A percentile compares a stretch with the other conserved stretches of the same genome.
These are phyloP conservation scores for Rhododendron vialii DNA, from an alignment of 148 eudicot genomes.

Conservation along the genomic window DNA sequence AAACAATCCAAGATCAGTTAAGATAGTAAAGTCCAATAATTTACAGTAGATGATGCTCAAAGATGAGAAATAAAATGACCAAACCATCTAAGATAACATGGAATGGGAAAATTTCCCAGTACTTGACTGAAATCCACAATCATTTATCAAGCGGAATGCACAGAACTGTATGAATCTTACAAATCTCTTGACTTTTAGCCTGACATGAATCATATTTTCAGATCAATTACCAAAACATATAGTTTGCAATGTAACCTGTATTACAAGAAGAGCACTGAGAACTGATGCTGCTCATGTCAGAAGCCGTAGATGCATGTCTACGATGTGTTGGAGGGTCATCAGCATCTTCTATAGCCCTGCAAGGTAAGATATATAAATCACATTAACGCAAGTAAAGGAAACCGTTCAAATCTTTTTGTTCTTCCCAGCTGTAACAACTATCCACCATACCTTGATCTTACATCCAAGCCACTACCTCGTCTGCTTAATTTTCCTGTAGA, in stretches of 20 bases:
- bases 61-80: not conserved
- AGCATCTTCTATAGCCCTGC: constrained; percentile 53
- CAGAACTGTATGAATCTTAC: not conserved
- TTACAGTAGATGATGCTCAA: not conserved
- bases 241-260: constrained; percentile 37
- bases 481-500: constrained; percentile 48
- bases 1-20: constrained; percentile 11
- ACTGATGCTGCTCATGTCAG: constrained; percentile 55
- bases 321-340: constrained; percentile 50
- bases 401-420: not conserved
- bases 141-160: not conserved
- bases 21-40: not conserved
- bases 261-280: constrained; percentile 45
- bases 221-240: not conserved
- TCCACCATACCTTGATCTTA: constrained; percentile 49
- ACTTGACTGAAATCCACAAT: not conserved
- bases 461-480: constrained; percentile 43
- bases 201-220: not conserved
- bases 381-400: not conserved
- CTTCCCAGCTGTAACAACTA: not conserved
- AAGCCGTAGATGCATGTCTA: constrained; percentile 53
- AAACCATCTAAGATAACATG: not conserved
- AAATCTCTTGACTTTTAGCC: not conserved
- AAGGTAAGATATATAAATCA: constrained; percentile 7
- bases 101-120: not conserved